phyloP scores from a whole-genome alignment of 768 basidiomycete genomes.

The Clitopilus passeckerianus region DNA sequence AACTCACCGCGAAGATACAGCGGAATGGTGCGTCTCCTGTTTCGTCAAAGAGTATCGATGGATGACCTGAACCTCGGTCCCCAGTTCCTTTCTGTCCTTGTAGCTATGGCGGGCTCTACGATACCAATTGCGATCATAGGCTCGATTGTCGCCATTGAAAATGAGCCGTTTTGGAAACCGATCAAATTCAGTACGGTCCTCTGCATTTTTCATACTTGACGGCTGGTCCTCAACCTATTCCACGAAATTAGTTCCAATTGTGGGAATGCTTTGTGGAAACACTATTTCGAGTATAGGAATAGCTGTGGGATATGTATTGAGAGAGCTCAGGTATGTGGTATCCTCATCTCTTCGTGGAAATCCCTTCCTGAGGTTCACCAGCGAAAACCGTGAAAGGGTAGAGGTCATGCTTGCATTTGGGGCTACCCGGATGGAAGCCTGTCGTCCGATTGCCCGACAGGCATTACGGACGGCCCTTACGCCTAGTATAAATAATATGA shows the following conservation, averaged over 20 bases:
- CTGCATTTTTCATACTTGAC: background rate
- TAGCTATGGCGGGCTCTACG: conserved; percentile 70
- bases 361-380: conserved; percentile 16
- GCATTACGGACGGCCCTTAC: conserved; percentile 77
- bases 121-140: conserved; percentile 79
- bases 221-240: background rate
- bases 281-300: conserved; percentile 76
- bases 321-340: conserved; percentile 61
- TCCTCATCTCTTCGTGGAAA: background rate
- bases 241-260: conserved; percentile 58
- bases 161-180: conserved; percentile 79
- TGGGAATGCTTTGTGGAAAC: conserved; percentile 83
- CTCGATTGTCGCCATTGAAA: conserved; percentile 67
- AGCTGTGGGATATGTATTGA: conserved; percentile 63
- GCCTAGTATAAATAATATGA: conserved; percentile 85
- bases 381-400: conserved; percentile 81
- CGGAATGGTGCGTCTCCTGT: conserved; percentile 54
- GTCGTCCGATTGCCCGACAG: conserved; percentile 70
- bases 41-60: background rate
- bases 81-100: conserved; percentile 65
- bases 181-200: conserved; percentile 64
- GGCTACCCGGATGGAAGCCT: conserved; percentile 80
- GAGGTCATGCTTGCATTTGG: conserved; percentile 87
- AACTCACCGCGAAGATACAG: conserved; percentile 69
- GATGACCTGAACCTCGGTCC: background rate